A percentile compares a stretch with the other conserved stretches of the same genome.
Conservation (phyloP, 345 rosid species). For the Lepidium aucheri region DNA sequence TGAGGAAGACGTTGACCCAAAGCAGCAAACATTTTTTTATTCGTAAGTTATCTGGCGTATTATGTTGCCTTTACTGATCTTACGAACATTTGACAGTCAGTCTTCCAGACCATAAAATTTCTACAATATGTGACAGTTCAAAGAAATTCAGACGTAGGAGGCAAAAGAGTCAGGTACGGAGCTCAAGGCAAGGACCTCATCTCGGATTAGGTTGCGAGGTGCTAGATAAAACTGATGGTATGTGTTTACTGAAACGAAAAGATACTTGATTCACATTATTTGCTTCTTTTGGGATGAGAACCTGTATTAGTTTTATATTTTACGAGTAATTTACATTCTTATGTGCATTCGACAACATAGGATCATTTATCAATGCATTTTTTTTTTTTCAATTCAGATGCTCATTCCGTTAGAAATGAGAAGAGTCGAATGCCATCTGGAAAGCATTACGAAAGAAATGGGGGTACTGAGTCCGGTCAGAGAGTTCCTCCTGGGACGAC, state of each 20-base stretch:
- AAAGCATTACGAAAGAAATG: slow-evolving; percentile 30
- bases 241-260: slow-evolving; percentile 3
- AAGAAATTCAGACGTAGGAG: slow-evolving; percentile 58
- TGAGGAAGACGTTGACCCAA: slow-evolving; percentile 80
- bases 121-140: slow-evolving; percentile 43
- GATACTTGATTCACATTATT: not conserved
- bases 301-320: not conserved
- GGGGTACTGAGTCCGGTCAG: slow-evolving; percentile 33
- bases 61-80: not conserved
- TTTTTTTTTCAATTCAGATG: slow-evolving; percentile 23
- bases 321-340: not conserved
- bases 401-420: slow-evolving; percentile 31
- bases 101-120: not conserved
- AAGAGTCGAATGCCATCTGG: slow-evolving; percentile 37
- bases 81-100: slow-evolving; percentile 2
- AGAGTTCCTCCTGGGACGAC: slow-evolving; percentile 32
- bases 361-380: not conserved
- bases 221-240: slow-evolving; percentile 62
- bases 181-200: slow-evolving; percentile 54
- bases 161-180: slow-evolving; percentile 42
- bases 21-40: slow-evolving; percentile 78
- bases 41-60: slow-evolving; percentile 42
- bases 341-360: not conserved
- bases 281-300: not conserved
- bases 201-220: slow-evolving; percentile 42